A percentile compares a stretch with the other conserved stretches of the same genome.
These are phyloP conservation scores for Melanomma pulvis-pyrius DNA, from an alignment of 495 filamentous ascomycete species.

Conservation along the genomic window DNA sequence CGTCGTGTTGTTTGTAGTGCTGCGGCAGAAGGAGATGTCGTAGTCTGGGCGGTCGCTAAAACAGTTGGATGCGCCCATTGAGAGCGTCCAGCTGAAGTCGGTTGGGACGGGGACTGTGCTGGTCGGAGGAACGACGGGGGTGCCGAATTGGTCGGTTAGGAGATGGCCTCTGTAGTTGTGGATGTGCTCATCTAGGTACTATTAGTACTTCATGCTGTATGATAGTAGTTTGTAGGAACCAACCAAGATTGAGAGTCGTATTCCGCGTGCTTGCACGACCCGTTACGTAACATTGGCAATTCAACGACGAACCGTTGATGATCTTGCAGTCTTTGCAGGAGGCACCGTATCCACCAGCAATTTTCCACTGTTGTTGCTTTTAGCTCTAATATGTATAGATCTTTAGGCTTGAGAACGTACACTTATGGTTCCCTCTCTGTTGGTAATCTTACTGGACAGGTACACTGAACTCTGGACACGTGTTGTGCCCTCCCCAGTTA, in stretches of 20 bases:
- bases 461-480: slow-evolving; percentile 15
- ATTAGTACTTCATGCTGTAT: neutral
- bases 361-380: neutral
- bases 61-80: neutral
- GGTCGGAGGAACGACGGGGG: neutral
- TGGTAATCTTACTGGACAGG: slow-evolving; percentile 4
- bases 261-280: neutral
- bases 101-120: neutral
- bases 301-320: neutral
- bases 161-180: slow-evolving; percentile 15
- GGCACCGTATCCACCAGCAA: neutral
- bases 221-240: neutral
- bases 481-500: neutral
- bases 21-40: neutral
- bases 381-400: neutral
- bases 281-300: neutral
- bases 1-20: neutral
- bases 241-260: slow-evolving; percentile 2
- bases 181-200: slow-evolving; percentile 11
- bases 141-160: slow-evolving; percentile 15
- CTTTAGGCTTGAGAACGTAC: neutral
- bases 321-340: slow-evolving; percentile 6
- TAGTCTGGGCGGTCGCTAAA: neutral
- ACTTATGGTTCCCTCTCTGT: neutral
- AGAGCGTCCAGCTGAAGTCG: slow-evolving; percentile 13